phyloP scores from a whole-genome alignment of 805 yeast genomes.

The Candida verbasci region DNA sequence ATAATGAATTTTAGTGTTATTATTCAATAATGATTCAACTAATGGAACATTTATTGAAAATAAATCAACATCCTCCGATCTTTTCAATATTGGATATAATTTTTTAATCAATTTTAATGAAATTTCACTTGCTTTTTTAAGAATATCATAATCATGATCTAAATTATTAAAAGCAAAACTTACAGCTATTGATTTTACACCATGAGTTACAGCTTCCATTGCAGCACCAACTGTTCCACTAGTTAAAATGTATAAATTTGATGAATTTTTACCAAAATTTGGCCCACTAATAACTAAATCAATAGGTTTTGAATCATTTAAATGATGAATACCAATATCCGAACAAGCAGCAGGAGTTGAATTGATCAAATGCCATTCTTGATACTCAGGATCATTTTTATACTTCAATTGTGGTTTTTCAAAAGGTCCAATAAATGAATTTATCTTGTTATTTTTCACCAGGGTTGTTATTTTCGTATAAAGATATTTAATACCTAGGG shows the following conservation, averaged over 20 bases:
- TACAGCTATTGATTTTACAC: conserved; percentile 70
- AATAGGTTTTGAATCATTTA: conserved; percentile 55
- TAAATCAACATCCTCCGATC: conserved; percentile 50
- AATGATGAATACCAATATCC: conserved; percentile 80
- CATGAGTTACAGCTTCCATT: conserved; percentile 81
- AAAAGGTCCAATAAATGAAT: conserved; percentile 65
- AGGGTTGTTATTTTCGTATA: conserved; percentile 46
- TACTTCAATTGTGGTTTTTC: conserved; percentile 43
- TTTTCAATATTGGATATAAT: conserved; percentile 40
- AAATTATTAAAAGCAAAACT: conserved; percentile 74
- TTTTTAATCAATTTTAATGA: conserved; percentile 61
- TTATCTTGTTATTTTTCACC: conserved; percentile 26
- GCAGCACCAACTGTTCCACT: conserved; percentile 98
- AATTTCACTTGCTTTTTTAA: conserved; percentile 63
- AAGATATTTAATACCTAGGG: conserved; percentile 57
- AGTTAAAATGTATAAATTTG: conserved; percentile 81
- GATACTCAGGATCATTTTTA: conserved; percentile 29
- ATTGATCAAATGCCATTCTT: conserved; percentile 84
- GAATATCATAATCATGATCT: conserved; percentile 43
- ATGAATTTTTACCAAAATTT: conserved; percentile 89
- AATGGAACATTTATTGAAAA: conserved; percentile 86
- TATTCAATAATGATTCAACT: conserved; percentile 45
- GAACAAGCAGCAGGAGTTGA: conserved; percentile 97
- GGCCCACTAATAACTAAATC: conserved; percentile 94
- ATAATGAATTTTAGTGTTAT: conserved; percentile 57